Evolutionary conservation across 192 early-diverging fungal genomes (phyloP).

Genomic region (Rhizophagus sp.): DNA sequence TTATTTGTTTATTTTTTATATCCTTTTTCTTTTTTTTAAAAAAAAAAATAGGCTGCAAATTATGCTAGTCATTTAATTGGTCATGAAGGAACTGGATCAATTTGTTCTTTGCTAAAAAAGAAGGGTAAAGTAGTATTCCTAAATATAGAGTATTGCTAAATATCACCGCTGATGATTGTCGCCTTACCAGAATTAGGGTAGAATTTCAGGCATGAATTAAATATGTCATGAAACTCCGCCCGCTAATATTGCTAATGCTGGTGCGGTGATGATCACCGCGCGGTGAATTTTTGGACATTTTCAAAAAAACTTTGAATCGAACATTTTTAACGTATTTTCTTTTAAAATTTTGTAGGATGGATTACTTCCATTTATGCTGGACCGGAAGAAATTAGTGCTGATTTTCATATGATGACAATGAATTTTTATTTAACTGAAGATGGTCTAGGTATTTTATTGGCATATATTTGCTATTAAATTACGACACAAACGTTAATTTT

Average conservation of each 20-base stretch:
- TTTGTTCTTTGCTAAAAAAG: conserved; percentile 82
- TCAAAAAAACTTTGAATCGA: too few species aligned
- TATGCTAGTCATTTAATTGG: conserved; percentile 91
- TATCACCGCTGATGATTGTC: too few species aligned
- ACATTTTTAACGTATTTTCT: too few species aligned
- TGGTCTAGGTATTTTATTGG: conserved; percentile 53
- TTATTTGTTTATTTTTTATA: too few species aligned
- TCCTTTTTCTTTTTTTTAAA: not conserved
- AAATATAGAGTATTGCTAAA: too few species aligned
- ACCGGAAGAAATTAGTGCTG: conserved; percentile 55
- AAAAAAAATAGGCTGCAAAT: conserved; percentile 55
- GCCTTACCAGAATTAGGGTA: too few species aligned
- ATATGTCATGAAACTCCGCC: too few species aligned
- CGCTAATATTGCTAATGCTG: too few species aligned
- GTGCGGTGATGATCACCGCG: too few species aligned
- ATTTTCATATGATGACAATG: conserved; percentile 85
- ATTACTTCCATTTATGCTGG: conserved; percentile 60
- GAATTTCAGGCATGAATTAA: too few species aligned
- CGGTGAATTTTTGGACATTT: too few species aligned
- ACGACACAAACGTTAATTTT: not conserved
- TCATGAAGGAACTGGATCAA: conserved; percentile 87
- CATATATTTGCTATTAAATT: not conserved
- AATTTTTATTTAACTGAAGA: conserved; percentile 81
- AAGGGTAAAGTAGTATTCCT: conserved; percentile 32
- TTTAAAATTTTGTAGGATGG: conserved; percentile 59